Conservation (phyloP, 768 basidiomycete genomes). For the Lactifluus hygrophoroides region DNA sequence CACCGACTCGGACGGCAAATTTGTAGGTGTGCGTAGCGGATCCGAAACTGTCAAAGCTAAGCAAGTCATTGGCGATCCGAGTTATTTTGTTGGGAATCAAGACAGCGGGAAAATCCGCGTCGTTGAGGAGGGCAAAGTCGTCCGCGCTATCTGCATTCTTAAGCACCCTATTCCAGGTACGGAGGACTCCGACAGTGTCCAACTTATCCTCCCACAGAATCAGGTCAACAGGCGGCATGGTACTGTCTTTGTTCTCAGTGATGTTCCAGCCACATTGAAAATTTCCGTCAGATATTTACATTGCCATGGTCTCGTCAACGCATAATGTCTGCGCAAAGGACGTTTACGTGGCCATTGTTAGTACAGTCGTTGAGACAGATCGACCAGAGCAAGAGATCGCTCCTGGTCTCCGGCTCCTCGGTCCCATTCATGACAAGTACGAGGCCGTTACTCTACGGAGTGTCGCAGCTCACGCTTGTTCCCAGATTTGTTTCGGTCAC, state of each 20-base stretch:
- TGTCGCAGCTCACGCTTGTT: neutral
- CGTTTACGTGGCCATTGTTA: conserved; percentile 93
- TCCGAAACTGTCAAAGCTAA: conserved; percentile 94
- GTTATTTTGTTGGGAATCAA: conserved; percentile 81
- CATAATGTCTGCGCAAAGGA: conserved; percentile 98
- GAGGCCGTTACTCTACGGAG: conserved; percentile 23
- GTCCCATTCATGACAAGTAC: conserved; percentile 90
- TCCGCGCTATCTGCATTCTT: conserved; percentile 94
- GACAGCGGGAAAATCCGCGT: conserved; percentile 79
- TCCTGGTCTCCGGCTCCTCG: conserved; percentile 89
- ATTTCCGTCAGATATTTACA: conserved; percentile 80
- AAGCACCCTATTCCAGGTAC: conserved; percentile 98
- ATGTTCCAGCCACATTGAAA: conserved; percentile 1
- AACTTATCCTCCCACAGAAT: conserved; percentile 98
- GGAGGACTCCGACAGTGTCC: conserved; percentile 88
- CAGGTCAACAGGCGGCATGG: conserved; percentile 92
- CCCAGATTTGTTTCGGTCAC: conserved; percentile 83
- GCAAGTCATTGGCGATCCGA: conserved; percentile 95
- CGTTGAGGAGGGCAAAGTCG: conserved; percentile 87
- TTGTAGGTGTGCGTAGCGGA: conserved; percentile 85
- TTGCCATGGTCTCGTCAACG: conserved; percentile 93
- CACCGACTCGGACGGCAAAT: conserved; percentile 76
- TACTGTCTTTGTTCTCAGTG: conserved; percentile 31
- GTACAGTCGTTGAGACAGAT: conserved; percentile 94
- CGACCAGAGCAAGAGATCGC: conserved; percentile 85